Evolutionary conservation across 805 yeast genomes (phyloP), one percentile per base, ranked within the genome.

Genomic region (Hanseniaspora mollemarum): DNA sequence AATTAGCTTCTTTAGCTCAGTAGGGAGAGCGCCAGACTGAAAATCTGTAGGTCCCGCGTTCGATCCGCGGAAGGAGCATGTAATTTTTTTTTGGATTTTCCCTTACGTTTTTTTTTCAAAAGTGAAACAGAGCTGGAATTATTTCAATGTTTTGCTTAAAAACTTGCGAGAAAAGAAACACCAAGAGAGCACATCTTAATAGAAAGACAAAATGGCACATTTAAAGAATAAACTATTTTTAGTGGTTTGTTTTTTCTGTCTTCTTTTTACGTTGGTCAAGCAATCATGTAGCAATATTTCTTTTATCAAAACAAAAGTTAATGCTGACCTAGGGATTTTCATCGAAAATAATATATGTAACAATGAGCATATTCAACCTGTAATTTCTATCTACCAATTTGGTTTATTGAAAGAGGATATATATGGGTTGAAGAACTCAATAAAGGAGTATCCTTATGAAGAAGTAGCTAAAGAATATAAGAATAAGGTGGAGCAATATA

Each of bases 1-100:
- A 44, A 25, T 12, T 39, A 40, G 70, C 70, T 67, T 69, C 60
- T 66, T 66, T 67, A 66, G 70, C 70, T 66, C 69, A 67, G 69
- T 62, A 61, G 69, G 69, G 69, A 67, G 69, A 66, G 70, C 70
- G 69, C 66, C 68, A 66, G 69, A 66, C 69, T 65, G 69, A 66
- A 67, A 67, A 58, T 66, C 69, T 80, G 84, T 75, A 81, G 86
- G 87, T 80, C 84, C 81, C 78, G 85, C 77, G 85, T 81, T 81
- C 86, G 81, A 80, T 78, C 85, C 86, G 77, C 85, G 78, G 76
- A 75, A 74, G 66, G 73, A 78, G 80, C 80, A 75, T 59, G 56
- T 55, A 13, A n/a, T 31, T 24, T 9, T 33, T 43, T 24, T 33
- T 32, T 35, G 9, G 24, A 5, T 15, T 35, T 25, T 44, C 26